Base-by-base conservation (phyloP, 1,284 basidiomycete genomes). In the Porodaedalea pini region DNA sequence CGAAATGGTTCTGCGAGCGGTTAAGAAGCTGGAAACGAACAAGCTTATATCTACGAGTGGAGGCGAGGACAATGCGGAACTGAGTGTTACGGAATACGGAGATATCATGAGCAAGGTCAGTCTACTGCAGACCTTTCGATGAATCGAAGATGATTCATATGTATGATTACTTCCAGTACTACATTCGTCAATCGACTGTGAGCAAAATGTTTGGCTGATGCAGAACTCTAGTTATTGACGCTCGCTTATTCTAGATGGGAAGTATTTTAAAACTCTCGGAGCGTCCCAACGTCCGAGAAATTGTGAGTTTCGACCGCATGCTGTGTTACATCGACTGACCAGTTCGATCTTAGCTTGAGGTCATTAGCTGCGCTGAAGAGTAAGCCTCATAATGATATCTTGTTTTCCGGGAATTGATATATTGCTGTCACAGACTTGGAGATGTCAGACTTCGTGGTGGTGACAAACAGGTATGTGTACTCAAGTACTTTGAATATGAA, bases 81-180 rank as follows among this genome's bases (percentile, higher is more conserved):
- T 92, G 34, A 67, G 65, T 17, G 81, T 82, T 1, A 92, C 90
- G 1, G 82, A 89, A 55, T 90, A 80, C 61, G 89, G 89, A 0
- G 88, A 91, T 63, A 83, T 90, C 59, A 92, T 92, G 89, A 90
- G 86, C 79, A 90, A 86, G 76, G 89, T 86, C 54, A 41, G 74
- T 62, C 29, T 17, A 44, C 47, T 43, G 39, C 45, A n/a, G 55
- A 47, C 21, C 15, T 23, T 31, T 29, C 1, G n/a, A 36, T 58
- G 8, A 10, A 8, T 13, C 11, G 15, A 34, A 29, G 10, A 13
- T 11, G 27, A 1, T 37, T 13, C 4, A 34, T 23, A 34, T 39
- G n/a, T 13, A 25, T 34, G 15, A 36, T 63, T 53, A 25, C 25
- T 32, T 50, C 23, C 61, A 86, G 88, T 85, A 88, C 62, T 91